A percentile compares a stretch with the other conserved stretches of the same genome.
phyloP scores from a whole-genome alignment of 495 filamentous ascomycete species.

The Clohesyomyces aquaticus region DNA sequence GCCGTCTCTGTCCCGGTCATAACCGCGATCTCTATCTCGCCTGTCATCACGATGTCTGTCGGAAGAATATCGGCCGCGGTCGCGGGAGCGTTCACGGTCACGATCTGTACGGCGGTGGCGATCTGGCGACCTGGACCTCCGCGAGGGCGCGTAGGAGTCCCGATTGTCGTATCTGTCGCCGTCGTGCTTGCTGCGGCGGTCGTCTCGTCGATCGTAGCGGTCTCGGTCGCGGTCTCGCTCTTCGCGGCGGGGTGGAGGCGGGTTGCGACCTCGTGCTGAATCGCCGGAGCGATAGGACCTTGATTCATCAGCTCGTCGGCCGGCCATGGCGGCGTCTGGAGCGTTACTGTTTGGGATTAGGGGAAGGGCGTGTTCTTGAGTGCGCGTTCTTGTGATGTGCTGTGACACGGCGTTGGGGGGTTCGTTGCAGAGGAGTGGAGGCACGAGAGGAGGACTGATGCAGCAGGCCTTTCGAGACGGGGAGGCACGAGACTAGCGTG shows the following conservation, averaged over 20 bases:
- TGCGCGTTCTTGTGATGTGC: background rate
- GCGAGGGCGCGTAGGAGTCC: constrained; percentile 2
- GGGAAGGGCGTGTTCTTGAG: background rate
- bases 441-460: background rate
- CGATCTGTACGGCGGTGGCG: constrained; percentile 8
- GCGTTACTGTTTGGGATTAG: constrained; percentile 12
- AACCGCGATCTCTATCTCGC: constrained; percentile 15
- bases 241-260: constrained; percentile 11
- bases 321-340: constrained; percentile 30
- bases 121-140: constrained; percentile 2
- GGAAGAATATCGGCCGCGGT: constrained; percentile 57
- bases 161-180: constrained; percentile 11
- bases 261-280: constrained; percentile 13
- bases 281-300: constrained; percentile 18
- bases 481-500: background rate
- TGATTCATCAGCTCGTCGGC: constrained; percentile 26
- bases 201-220: constrained; percentile 22
- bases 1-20: constrained; percentile 21
- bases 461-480: background rate
- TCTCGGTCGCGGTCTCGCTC: constrained; percentile 17
- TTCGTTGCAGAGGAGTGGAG: constrained; percentile 4
- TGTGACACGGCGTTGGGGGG: background rate
- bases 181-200: constrained; percentile 16
- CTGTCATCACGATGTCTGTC: constrained; percentile 15
- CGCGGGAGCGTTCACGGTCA: constrained; percentile 66